Evolutionary conservation across 257 asterid genomes (phyloP).

Genomic region (Leonotis leonurus): DNA sequence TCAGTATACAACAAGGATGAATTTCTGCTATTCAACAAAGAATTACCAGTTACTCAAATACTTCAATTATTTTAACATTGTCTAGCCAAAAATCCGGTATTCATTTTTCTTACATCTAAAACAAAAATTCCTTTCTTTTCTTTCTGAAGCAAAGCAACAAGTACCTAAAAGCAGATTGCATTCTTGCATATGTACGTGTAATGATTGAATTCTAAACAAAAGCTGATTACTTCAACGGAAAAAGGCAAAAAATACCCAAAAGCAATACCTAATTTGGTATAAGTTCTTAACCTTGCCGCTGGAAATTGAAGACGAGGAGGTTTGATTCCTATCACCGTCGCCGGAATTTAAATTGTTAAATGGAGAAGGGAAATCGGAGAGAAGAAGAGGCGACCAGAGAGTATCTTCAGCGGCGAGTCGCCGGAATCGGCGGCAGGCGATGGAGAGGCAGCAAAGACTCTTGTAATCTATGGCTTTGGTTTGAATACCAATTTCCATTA

Average conservation of each 20-base stretch:
- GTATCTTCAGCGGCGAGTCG: slow-evolving; percentile 50
- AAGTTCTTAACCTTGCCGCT: slow-evolving; percentile 31
- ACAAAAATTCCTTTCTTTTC: not conserved
- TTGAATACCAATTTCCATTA: slow-evolving; percentile 59
- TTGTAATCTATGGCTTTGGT: slow-evolving; percentile 33
- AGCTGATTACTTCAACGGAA: not conserved
- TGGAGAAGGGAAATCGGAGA: slow-evolving; percentile 47
- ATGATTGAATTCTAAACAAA: not conserved
- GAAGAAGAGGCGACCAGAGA: slow-evolving; percentile 53
- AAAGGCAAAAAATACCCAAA: not conserved
- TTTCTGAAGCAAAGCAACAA: not conserved
- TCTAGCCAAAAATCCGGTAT: too few species aligned
- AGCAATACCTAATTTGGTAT: slow-evolving; percentile 51
- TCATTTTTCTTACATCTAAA: too few species aligned
- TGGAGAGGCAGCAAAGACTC: slow-evolving; percentile 57
- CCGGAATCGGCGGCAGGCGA: slow-evolving; percentile 51
- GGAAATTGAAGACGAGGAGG: slow-evolving; percentile 15
- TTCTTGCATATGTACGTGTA: not conserved
- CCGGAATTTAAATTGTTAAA: not conserved
- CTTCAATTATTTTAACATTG: not conserved
- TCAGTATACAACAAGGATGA: not conserved
- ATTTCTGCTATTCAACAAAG: not conserved
- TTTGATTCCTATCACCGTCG: not conserved
- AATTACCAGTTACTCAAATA: not conserved
- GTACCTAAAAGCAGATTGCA: too few species aligned